Percentiles rank a stretch among this genome's conserved stretches.
These are phyloP conservation scores for Phytophthora vignae DNA, from an alignment of 352 stramenopile genomes.

Conservation along the genomic window DNA sequence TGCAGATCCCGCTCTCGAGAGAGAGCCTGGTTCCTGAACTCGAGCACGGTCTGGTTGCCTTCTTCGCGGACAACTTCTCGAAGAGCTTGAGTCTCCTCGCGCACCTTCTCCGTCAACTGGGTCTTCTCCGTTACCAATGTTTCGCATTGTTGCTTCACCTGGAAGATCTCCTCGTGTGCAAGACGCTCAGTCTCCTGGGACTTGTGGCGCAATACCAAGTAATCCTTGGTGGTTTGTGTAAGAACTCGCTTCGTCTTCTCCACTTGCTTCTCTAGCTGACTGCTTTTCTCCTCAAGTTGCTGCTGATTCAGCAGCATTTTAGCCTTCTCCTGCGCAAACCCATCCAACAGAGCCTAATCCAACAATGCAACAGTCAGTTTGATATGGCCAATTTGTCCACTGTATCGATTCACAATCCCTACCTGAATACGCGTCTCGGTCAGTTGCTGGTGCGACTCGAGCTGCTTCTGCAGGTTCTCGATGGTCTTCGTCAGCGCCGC, in stretches of 20 bases:
- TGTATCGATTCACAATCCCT: not conserved
- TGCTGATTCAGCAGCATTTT: slow-evolving; percentile 54
- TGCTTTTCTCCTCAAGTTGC: slow-evolving; percentile 46
- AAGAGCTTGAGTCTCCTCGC: slow-evolving; percentile 53
- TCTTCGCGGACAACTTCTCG: slow-evolving; percentile 62
- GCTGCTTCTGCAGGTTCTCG: slow-evolving; percentile 67
- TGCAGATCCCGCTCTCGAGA: slow-evolving; percentile 69
- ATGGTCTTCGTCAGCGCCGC: slow-evolving; percentile 58
- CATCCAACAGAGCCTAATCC: slow-evolving; percentile 54
- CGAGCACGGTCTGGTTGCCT: slow-evolving; percentile 57
- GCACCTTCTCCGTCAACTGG: slow-evolving; percentile 48
- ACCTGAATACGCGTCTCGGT: slow-evolving; percentile 70
- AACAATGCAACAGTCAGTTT: not conserved
- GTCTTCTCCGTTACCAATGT: slow-evolving; percentile 51
- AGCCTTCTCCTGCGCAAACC: slow-evolving; percentile 62
- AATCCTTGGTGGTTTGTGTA: slow-evolving; percentile 79
- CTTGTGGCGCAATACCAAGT: slow-evolving; percentile 75
- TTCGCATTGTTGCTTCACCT: slow-evolving; percentile 50
- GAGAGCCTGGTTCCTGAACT: slow-evolving; percentile 67
- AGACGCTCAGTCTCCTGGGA: slow-evolving; percentile 67
- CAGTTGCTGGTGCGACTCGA: slow-evolving; percentile 62
- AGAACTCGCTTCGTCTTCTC: slow-evolving; percentile 68
- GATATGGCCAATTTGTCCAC: not conserved
- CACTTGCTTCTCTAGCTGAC: slow-evolving; percentile 53
- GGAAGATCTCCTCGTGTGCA: slow-evolving; percentile 65